phyloP scores from a whole-genome alignment of 2,329 filamentous ascomycete genomes.

The Aspergillus puulaauensis region DNA sequence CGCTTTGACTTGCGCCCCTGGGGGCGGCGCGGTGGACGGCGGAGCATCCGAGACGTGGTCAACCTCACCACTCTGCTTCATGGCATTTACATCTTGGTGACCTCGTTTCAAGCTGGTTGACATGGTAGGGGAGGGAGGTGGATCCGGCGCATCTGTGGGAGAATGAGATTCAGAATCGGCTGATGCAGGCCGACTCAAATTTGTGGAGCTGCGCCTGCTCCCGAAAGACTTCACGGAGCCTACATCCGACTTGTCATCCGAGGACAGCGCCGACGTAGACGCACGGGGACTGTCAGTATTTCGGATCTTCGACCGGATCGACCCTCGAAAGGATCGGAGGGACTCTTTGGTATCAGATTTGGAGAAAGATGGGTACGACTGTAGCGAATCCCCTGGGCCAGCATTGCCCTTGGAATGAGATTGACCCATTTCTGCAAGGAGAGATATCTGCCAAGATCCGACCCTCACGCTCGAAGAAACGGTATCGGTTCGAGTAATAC shows the following conservation, averaged over 20 bases:
- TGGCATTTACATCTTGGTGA: conserved; percentile 74
- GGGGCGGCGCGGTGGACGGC: conserved; percentile 60
- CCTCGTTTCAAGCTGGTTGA: conserved; percentile 71
- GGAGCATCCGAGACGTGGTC: conserved; percentile 92
- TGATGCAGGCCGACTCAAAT: conserved; percentile 36
- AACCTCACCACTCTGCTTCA: conserved; percentile 84
- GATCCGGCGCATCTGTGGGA: conserved; percentile 51
- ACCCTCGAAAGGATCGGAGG: conserved; percentile 76
- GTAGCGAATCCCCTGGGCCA: conserved; percentile 63
- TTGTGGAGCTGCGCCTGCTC: conserved; percentile 45
- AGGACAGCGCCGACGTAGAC: conserved; percentile 65
- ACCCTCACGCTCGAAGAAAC: conserved; percentile 23
- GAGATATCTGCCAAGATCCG: conserved; percentile 34
- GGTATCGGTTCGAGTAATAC: conserved; percentile 21
- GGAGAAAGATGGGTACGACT: conserved; percentile 88
- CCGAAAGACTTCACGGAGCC: conserved; percentile 71
- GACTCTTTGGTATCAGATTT: conserved; percentile 93
- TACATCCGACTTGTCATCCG: conserved; percentile 70
- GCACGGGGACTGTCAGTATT: conserved; percentile 74
- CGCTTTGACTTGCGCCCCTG: conserved; percentile 59
- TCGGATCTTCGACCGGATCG: conserved; percentile 79
- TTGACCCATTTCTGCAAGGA: conserved; percentile 48
- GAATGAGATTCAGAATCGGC: conserved; percentile 44
- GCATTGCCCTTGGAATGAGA: conserved; percentile 55
- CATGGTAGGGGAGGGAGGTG: conserved; percentile 85